Evolutionary conservation across 305 asterid genomes (phyloP).

Genomic region (Salvia sclarea): DNA sequence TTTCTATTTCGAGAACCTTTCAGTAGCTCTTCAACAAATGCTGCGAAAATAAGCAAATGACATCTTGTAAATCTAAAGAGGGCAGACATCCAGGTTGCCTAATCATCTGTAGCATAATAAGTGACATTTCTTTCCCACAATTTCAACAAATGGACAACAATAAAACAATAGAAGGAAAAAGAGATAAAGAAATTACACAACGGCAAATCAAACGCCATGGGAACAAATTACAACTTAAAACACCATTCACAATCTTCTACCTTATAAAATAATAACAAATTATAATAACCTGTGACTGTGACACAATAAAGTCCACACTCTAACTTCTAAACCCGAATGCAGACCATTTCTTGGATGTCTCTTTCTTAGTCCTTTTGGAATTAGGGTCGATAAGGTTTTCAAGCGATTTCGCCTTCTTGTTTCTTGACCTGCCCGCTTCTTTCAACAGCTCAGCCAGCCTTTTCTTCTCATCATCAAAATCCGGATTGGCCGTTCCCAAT

Average conservation of each 20-base stretch:
- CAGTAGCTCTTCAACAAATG: too few relatives aligned
- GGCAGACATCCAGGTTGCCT: background rate
- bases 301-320: constrained; percentile 31
- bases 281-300: constrained; percentile 1
- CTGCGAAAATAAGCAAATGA: too few relatives aligned
- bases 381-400: constrained; percentile 90
- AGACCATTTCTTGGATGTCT: constrained; percentile 93
- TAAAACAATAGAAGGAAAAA: constrained; percentile 27
- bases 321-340: constrained; percentile 90
- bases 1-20: too few relatives aligned
- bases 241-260: constrained; percentile 64
- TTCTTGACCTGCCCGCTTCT: constrained; percentile 92
- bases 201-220: constrained; percentile 41
- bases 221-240: constrained; percentile 45
- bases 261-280: constrained; percentile 38
- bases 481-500: constrained; percentile 97
- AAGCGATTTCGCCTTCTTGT: constrained; percentile 89
- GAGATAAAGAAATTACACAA: constrained; percentile 18
- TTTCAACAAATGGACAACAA: constrained; percentile 43
- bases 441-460: constrained; percentile 92
- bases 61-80: too few relatives aligned
- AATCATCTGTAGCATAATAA: constrained; percentile 15
- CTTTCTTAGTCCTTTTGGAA: constrained; percentile 80
- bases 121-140: constrained; percentile 36
- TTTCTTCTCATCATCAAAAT: constrained; percentile 97